Percentiles rank a stretch among this genome's conserved stretches.
phyloP scores from a whole-genome alignment of 208 protist species.

The Acanthamoeba lenticulata region DNA sequence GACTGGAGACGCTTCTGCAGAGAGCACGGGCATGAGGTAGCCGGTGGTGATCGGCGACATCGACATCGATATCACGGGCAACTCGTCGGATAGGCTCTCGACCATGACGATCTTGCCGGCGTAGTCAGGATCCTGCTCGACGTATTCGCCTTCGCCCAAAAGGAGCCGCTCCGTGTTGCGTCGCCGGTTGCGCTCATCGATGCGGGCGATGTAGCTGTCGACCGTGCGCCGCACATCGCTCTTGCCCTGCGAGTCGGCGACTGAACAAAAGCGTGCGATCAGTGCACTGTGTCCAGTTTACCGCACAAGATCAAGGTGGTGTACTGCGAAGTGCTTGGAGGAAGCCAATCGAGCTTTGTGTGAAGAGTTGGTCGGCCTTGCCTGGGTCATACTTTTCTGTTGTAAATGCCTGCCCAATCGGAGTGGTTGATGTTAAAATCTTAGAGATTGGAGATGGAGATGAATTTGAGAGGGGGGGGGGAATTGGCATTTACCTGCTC shows the following conservation, averaged over 20 bases:
- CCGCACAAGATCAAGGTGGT: neutral
- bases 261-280: neutral
- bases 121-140: neutral
- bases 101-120: neutral
- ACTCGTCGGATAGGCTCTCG: neutral
- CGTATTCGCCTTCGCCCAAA: neutral
- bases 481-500: neutral
- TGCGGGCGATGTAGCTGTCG: neutral
- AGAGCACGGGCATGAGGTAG: neutral
- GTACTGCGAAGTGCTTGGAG: neutral
- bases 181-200: neutral
- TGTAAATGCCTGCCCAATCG: neutral
- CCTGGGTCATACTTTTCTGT: neutral
- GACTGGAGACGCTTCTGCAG: neutral
- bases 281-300: neutral
- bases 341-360: neutral
- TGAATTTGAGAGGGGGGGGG: neutral
- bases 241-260: neutral
- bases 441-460: neutral
- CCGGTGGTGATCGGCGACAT: neutral
- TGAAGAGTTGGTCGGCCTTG: slow-evolving; percentile 6
- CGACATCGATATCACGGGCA: neutral
- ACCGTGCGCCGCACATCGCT: neutral
- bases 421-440: too few species aligned
- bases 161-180: neutral